Conservation (phyloP, 2,329 filamentous ascomycete genomes). For the Pseudodiploospora longispora region DNA sequence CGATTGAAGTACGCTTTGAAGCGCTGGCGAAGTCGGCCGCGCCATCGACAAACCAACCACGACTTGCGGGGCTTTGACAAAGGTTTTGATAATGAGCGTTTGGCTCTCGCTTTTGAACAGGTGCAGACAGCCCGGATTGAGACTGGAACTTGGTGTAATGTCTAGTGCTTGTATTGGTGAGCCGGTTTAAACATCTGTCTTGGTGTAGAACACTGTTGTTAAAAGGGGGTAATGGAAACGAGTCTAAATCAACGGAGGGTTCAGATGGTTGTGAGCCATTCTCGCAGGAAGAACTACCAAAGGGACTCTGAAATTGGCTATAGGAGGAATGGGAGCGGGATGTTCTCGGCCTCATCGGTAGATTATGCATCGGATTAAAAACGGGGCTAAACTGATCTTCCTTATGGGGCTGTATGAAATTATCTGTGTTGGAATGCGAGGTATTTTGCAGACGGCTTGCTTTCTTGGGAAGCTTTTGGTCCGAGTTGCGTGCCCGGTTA, state of each 20-base stretch:
- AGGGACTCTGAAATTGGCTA: constrained; percentile 1
- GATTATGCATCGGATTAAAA: no score
- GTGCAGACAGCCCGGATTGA: no score
- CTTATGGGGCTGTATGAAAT: no score
- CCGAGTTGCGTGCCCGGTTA: constrained; percentile 14
- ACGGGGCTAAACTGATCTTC: no score
- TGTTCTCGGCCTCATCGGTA: no score
- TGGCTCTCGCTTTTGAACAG: neutral
- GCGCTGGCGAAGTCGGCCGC: constrained; percentile 9
- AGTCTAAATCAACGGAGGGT: constrained; percentile 7
- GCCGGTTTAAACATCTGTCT: neutral
- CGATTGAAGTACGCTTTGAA: constrained; percentile 24
- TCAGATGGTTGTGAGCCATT: constrained; percentile 3
- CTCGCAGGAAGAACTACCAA: neutral
- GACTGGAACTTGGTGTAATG: no score
- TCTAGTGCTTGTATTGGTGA: no score
- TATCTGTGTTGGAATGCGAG: no score
- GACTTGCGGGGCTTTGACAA: neutral
- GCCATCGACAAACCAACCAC: constrained; percentile 10
- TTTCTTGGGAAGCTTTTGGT: neutral
- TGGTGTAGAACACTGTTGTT: neutral
- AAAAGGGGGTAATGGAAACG: constrained; percentile 8
- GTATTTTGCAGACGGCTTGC: neutral
- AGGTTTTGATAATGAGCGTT: neutral
- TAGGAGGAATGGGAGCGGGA: neutral